These are phyloP conservation scores for Colletotrichum agaves DNA, from an alignment of 2,329 filamentous ascomycete genomes.

Conservation along the genomic window DNA sequence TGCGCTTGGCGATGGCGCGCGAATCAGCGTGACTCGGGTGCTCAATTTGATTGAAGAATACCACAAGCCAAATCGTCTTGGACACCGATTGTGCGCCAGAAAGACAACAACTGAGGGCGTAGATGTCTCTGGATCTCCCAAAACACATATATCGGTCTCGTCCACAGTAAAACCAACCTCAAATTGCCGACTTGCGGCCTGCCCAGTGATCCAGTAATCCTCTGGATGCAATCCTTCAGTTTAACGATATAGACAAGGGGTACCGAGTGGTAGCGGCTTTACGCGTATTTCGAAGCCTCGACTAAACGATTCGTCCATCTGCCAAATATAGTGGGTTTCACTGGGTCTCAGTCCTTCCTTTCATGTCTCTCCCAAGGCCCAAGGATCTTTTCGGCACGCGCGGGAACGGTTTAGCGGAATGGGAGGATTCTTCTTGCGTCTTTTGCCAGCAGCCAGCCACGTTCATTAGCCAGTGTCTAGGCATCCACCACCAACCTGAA, in stretches of 20 bases:
- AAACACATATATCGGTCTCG: no score
- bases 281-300: not conserved
- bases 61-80: no score
- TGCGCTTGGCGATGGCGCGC: no score
- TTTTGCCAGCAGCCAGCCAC: no score
- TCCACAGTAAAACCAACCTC: no score
- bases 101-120: no score
- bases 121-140: no score
- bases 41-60: no score
- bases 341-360: not conserved
- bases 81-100: no score
- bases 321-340: not conserved
- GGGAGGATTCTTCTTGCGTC: not conserved
- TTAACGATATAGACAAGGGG: not conserved
- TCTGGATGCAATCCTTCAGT: not conserved
- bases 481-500: not conserved
- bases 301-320: not conserved
- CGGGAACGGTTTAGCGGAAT: slow-evolving; percentile 4
- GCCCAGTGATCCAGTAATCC: not conserved
- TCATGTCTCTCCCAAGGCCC: not conserved
- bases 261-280: not conserved
- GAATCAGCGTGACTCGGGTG: no score
- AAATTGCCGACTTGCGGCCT: not conserved
- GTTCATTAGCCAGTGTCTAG: not conserved
- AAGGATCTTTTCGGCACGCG: not conserved